Conservation (phyloP, 352 stramenopile species). For the Globisporangium spiculum region DNA sequence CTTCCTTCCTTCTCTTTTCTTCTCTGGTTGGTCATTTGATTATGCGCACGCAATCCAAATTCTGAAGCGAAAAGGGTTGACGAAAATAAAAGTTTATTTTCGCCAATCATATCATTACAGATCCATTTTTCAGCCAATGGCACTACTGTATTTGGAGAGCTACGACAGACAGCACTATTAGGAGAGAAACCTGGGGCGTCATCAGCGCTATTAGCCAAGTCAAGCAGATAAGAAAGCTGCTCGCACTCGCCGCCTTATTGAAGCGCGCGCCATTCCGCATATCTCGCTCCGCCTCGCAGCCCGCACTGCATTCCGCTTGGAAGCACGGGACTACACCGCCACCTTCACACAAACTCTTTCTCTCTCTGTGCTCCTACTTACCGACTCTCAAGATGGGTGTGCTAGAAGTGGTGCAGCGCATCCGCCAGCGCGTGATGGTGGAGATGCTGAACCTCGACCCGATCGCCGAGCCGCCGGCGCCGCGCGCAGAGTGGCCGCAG, state of each 20-base stretch:
- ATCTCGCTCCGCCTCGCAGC: constrained; percentile 2
- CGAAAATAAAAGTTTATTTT: neutral
- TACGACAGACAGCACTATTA: neutral
- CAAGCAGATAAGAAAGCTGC: neutral
- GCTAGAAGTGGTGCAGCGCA: constrained; percentile 31
- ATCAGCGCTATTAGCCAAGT: neutral
- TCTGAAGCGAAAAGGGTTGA: neutral
- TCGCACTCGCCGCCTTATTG: neutral
- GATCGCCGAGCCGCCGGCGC: constrained; percentile 39
- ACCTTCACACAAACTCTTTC: neutral
- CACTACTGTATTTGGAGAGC: neutral
- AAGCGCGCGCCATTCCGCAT: neutral
- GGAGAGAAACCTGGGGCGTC: neutral
- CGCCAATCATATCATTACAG: neutral
- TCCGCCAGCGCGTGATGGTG: constrained; percentile 50
- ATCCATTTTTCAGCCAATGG: neutral
- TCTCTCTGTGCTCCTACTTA: neutral
- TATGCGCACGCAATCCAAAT: neutral
- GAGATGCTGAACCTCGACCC: constrained; percentile 62
- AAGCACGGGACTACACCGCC: neutral
- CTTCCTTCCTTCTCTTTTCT: neutral
- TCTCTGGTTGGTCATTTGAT: neutral
- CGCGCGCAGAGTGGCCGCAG: constrained; percentile 29
- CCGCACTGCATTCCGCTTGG: neutral
- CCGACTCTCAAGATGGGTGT: constrained; percentile 25